Percentiles rank a stretch among this genome's conserved stretches.
Evolutionary conservation across 2,329 filamentous ascomycete species (phyloP).

Genomic region (Thelonectria blattea): DNA sequence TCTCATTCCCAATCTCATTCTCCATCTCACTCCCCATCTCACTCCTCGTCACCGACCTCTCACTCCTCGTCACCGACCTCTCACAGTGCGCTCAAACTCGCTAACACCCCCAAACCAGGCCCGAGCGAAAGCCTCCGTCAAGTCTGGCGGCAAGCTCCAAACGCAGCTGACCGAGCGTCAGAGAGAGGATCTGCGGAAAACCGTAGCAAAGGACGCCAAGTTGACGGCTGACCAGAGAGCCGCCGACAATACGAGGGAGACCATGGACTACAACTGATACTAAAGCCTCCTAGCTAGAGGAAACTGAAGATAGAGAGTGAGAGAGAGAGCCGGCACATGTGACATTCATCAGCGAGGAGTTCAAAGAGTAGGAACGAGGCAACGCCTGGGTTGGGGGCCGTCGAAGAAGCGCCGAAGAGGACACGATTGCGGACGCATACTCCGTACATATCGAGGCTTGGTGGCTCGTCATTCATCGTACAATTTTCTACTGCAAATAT

Average conservation of each 20-base stretch:
- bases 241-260: not conserved
- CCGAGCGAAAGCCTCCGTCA: slow-evolving; percentile 65
- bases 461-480: too few relatives aligned
- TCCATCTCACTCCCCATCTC: not conserved
- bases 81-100: too few relatives aligned
- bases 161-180: slow-evolving; percentile 64
- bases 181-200: not conserved
- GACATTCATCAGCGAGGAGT: not conserved
- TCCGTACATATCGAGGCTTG: too few relatives aligned
- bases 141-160: slow-evolving; percentile 71
- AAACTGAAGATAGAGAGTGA: too few relatives aligned
- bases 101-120: too few relatives aligned
- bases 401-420: too few relatives aligned
- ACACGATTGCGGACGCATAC: too few relatives aligned
- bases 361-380: not conserved
- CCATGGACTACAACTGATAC: not conserved
- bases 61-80: too few relatives aligned
- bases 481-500: too few relatives aligned
- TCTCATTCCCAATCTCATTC: too few relatives aligned
- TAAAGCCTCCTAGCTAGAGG: not conserved
- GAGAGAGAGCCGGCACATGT: slow-evolving; percentile 35
- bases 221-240: not conserved
- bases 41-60: too few relatives aligned
- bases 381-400: too few relatives aligned
- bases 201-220: not conserved